Evolutionary conservation across 192 early-diverging fungal species (phyloP).

Genomic region (Gonapodya prolifera): DNA sequence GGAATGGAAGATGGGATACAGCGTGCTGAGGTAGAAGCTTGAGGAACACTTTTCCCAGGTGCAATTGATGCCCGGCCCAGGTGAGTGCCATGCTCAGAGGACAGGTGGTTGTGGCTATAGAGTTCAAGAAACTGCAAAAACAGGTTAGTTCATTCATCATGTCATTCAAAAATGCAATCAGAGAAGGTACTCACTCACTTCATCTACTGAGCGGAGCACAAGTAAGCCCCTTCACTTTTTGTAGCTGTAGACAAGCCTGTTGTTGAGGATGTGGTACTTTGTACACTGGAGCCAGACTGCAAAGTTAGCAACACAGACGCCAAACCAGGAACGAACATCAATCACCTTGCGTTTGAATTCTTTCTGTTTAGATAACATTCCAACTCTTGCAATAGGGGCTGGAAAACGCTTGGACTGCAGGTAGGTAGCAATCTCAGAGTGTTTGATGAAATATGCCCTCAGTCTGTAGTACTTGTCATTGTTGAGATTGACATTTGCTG

Average conservation of each 20-base stretch:
- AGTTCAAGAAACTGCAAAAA: background rate
- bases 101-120: background rate
- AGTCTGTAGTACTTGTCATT: background rate
- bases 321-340: background rate
- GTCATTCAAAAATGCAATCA: background rate
- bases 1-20: background rate
- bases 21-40: background rate
- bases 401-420: background rate
- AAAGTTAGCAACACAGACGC: background rate
- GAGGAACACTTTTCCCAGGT: background rate
- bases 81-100: background rate
- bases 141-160: background rate
- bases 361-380: background rate
- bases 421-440: background rate
- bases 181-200: background rate
- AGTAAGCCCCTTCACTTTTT: slow-evolving; percentile 1
- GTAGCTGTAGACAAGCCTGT: background rate
- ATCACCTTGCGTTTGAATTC: background rate
- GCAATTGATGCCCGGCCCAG: too few species aligned
- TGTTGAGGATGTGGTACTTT: background rate
- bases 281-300: background rate
- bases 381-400: background rate
- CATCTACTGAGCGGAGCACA: background rate
- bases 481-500: too few species aligned
- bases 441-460: background rate